phyloP scores from a whole-genome alignment of 352 stramenopile species.

The Globisporangium okanoganense region DNA sequence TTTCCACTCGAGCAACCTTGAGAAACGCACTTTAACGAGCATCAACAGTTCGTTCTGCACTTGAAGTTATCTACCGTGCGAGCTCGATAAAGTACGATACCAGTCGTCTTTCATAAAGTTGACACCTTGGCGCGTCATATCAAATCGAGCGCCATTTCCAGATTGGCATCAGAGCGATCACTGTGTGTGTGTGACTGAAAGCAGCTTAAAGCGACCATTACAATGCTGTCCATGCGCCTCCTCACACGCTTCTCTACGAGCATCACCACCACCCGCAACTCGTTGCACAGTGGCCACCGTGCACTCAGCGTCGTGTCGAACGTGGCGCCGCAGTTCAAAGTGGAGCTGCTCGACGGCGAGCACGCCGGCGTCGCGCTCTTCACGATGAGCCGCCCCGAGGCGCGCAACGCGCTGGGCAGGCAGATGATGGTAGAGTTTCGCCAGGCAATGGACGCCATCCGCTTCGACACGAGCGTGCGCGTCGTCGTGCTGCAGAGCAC shows the following conservation, averaged over 20 bases:
- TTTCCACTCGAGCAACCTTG: neutral
- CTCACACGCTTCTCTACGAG: neutral
- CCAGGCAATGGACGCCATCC: conserved; percentile 58
- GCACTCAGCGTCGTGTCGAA: conserved; percentile 17
- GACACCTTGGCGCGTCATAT: conserved; percentile 3
- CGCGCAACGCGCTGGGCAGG: conserved; percentile 71
- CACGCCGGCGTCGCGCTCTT: conserved; percentile 64
- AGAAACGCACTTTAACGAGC: neutral
- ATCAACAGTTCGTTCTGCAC: neutral
- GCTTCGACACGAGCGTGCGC: conserved; percentile 62
- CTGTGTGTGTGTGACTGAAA: no score
- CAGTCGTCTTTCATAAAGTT: neutral
- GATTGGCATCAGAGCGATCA: neutral
- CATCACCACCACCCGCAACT: neutral
- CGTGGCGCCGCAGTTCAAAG: conserved; percentile 38
- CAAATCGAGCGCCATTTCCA: conserved; percentile 9
- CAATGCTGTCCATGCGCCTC: conserved; percentile 14
- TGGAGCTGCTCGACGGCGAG: conserved; percentile 57
- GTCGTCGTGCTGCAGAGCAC: conserved; percentile 78
- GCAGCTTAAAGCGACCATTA: no score
- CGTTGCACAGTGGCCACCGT: neutral
- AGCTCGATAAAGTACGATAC: conserved; percentile 4
- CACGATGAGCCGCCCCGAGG: conserved; percentile 70
- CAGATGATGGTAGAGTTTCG: conserved; percentile 83
- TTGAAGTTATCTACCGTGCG: neutral